Evolutionary conservation across 176 grass and related monocot genomes (phyloP).

Genomic region (Pontederia paniculata): DNA sequence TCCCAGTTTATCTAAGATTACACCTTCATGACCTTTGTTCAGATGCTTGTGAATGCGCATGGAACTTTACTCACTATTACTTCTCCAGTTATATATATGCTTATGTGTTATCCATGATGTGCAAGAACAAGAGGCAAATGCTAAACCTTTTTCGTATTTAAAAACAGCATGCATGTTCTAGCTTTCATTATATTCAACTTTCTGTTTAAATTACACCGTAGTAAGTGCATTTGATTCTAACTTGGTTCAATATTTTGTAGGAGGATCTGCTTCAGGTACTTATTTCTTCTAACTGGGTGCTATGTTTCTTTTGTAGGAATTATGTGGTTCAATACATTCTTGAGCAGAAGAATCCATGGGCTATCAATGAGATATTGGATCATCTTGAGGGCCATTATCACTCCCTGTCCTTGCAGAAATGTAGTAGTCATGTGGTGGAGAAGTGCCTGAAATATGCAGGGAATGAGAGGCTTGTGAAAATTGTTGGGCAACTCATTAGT

Average conservation of each 20-base stretch:
- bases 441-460: conserved; percentile 34
- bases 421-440: conserved; percentile 78
- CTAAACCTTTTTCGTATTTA: no score
- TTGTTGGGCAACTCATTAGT: conserved; percentile 50
- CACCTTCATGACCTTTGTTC: no score
- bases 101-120: no score
- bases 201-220: no score
- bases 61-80: no score
- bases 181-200: no score
- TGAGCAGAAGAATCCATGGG: conserved; percentile 35
- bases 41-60: no score
- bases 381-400: conserved; percentile 34
- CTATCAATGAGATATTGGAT: conserved; percentile 39
- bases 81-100: no score
- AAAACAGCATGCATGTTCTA: no score
- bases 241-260: background rate
- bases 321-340: conserved; percentile 88
- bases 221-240: background rate
- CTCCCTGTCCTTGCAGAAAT: conserved; percentile 66
- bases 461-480: conserved; percentile 7
- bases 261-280: background rate
- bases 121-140: no score
- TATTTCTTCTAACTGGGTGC: conserved; percentile 13
- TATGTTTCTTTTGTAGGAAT: conserved; percentile 45
- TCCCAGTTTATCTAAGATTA: no score